Base-by-base conservation (phyloP, 805 yeast genomes). In the Vanderwaltozyma polyspora region DNA sequence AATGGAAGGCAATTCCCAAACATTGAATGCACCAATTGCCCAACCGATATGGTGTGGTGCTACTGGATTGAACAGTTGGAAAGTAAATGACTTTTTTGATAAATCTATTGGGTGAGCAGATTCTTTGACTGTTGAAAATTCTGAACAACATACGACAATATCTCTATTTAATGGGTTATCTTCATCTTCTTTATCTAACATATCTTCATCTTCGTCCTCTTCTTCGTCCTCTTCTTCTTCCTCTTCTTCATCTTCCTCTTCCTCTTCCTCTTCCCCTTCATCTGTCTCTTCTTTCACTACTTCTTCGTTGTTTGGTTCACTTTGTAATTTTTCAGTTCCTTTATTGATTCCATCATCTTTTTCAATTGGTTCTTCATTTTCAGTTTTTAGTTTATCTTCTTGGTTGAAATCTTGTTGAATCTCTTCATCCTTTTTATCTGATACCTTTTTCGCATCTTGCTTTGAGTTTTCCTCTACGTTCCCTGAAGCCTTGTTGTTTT, bases 31-130 rank as follows among this genome's bases (percentile, higher is more conserved):
- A 0, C 97, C 98, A 4, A 86, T 72, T 0, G 94, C 87, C 78
- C 94, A 91, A 0, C 97, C 97, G 15, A 91, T 67, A 56, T 89
- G 96, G 45, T 87, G 96, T 1, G 98, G 84, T 25, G 94, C 79
- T 1, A 85, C 80, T 1, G 97, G 95, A 36, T 78, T 82, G 50
- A 77, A 78, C 7, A 83, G 62, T 12, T 78, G 74, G 66, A 77
- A 89, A 15, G 75, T 67, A 32, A 73, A 85, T 1, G 78, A 66
- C 46, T 86, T 89, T 51, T 84, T 84, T 4, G 79, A 67, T 24
- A 71, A 54, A 53, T 86, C 94, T 5, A 73, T 64, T 0, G 86
- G 77, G 48, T 86, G 95, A 0, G 89, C 80, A 2, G 70, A 61
- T 49, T 79, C 89, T 42, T 74, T 76, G 10, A 70, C 70, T 32